These are phyloP conservation scores for Cicer chorassanicum DNA, from an alignment of 306 rosid species.

Conservation along the genomic window DNA sequence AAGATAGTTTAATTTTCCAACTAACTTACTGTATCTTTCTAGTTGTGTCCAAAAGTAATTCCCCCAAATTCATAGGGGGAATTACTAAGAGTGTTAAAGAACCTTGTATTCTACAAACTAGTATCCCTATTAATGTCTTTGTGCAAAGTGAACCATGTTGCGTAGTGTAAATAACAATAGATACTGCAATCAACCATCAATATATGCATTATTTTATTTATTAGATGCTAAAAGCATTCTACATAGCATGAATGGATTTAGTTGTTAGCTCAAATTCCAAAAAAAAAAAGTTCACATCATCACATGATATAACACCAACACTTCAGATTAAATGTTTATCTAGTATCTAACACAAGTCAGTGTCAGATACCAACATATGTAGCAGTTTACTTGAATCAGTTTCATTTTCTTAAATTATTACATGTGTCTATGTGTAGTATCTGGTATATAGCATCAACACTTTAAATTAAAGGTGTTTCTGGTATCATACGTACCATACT, in stretches of 20 bases:
- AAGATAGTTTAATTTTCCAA: neutral
- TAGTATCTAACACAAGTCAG: neutral
- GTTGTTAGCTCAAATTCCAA: neutral
- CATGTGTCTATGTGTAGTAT: too few relatives aligned
- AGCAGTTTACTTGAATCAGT: neutral
- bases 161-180: neutral
- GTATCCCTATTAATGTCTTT: neutral
- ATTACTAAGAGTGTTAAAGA: neutral
- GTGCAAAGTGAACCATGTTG: conserved; percentile 1
- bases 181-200: neutral
- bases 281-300: neutral
- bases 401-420: neutral
- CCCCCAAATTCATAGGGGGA: neutral
- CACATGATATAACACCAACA: neutral
- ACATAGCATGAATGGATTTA: neutral
- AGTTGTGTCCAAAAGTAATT: neutral
- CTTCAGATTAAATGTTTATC: neutral
- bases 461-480: too few relatives aligned
- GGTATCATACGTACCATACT: too few relatives aligned
- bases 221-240: neutral
- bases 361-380: neutral
- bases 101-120: neutral
- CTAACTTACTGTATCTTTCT: neutral
- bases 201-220: neutral
- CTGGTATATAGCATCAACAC: too few relatives aligned